Evolutionary conservation across 495 filamentous ascomycete genomes (phyloP), one percentile per base, ranked within the genome.

Genomic region (Parmelia sp.): DNA sequence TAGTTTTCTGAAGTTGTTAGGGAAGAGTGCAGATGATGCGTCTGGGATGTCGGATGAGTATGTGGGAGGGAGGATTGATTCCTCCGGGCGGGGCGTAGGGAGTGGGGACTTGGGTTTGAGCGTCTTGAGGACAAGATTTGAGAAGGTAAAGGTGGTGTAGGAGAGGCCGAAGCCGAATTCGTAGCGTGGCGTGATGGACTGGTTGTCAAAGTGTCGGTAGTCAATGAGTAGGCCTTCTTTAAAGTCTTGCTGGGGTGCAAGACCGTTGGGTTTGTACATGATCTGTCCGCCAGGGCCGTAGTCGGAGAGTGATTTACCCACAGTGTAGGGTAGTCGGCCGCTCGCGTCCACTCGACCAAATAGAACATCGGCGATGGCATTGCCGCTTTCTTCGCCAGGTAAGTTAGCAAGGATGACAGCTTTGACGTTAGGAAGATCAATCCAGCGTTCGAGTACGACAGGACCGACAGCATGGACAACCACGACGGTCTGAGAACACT

Each of bases 391-490:
- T 74, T 97, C 84, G 8, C 92, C 91, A 0, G 94, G 94, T 0
- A 98, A 82, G 69, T 96, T 89, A 23, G 90, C 94, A 60, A 96
- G 82, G 12, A 98, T 68, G 1, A 97, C 86, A 0, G 87, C 92
- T 66, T 93, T 90, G 55, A 98, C 80, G 47, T 82, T 83, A 4
- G 90, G 87, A 1, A 88, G 73, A 57, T 96, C 85, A 66, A 94
- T 87, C 89, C 90, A 98, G 31, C 82, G 75, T 67, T 97, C 94
- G 64, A 97, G 71, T 15, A 92, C 74, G 8, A 96, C 90, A 0
- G 94, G 91, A 0, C 94, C 94, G 29, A 97, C 89, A 4, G 94
- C 81, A 73, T 98, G 94, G n/a, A 97, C 78, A 29, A 97, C 83
- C 1, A 97, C 91, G 19, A 97, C 79, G 14, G 90, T 90, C 45